These are phyloP conservation scores for Cyberlindnera suaveolens DNA, from an alignment of 805 yeast species.

Conservation along the genomic window DNA sequence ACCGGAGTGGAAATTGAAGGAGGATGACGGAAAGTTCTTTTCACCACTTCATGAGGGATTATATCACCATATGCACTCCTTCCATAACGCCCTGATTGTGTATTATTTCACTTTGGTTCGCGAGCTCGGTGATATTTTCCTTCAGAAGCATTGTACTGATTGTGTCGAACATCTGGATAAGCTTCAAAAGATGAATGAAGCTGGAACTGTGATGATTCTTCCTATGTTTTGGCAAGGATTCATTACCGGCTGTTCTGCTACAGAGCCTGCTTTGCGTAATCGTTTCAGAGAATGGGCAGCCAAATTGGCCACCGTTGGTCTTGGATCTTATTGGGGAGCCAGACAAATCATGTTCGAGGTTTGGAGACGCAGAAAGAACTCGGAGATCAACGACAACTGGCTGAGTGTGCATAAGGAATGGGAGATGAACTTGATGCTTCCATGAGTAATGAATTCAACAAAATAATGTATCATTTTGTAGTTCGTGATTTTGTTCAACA, in stretches of 20 bases:
- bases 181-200: constrained; percentile 50
- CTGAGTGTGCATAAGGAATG: constrained; percentile 72
- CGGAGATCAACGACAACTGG: constrained; percentile 64
- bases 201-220: constrained; percentile 46
- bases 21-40: constrained; percentile 25
- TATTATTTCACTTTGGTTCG: constrained; percentile 64
- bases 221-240: constrained; percentile 90
- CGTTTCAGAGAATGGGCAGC: constrained; percentile 65
- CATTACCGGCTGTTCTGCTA: constrained; percentile 79
- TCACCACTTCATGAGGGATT: constrained; percentile 53
- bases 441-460: constrained; percentile 5
- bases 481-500: background rate
- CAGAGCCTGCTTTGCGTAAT: constrained; percentile 47
- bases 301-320: constrained; percentile 43
- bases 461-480: background rate
- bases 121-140: constrained; percentile 43
- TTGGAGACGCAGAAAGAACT: constrained; percentile 65
- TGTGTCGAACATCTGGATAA: constrained; percentile 60
- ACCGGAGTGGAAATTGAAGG: constrained; percentile 62
- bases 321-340: constrained; percentile 84
- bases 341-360: constrained; percentile 81
- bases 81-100: constrained; percentile 64
- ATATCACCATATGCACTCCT: constrained; percentile 74
- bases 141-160: constrained; percentile 57
- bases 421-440: constrained; percentile 78